A percentile compares a stretch with the other conserved stretches of the same genome.
phyloP scores from a whole-genome alignment of 1,284 basidiomycete genomes.

The Malassezia sympodialis region DNA sequence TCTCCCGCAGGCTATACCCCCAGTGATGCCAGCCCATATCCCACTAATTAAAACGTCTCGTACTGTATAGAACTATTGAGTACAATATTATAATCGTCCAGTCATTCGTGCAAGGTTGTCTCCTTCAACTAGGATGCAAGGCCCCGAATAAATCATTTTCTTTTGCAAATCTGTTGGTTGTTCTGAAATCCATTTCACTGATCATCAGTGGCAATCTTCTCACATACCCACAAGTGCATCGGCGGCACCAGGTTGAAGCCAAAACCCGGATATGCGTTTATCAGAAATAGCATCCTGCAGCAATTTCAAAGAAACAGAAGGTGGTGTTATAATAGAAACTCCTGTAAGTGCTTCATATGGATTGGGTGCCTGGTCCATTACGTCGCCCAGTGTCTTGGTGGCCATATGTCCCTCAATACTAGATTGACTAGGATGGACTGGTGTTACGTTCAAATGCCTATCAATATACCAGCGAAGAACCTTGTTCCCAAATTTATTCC shows the following conservation, averaged over 20 bases:
- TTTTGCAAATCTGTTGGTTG: constrained; percentile 28
- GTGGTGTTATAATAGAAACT: constrained; percentile 42
- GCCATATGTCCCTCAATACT: constrained; percentile 26
- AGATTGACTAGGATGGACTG: constrained; percentile 35
- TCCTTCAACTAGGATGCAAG: constrained; percentile 42
- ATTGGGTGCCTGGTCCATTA: constrained; percentile 12
- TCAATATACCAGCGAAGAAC: constrained; percentile 42
- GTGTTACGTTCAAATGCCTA: constrained; percentile 26
- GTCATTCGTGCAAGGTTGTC: constrained; percentile 30
- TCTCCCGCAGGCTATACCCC: not conserved
- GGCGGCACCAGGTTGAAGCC: constrained; percentile 28
- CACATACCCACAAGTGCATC: constrained; percentile 2
- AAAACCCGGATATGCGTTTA: constrained; percentile 27
- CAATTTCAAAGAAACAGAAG: constrained; percentile 29
- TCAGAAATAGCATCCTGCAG: constrained; percentile 28
- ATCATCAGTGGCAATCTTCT: not conserved
- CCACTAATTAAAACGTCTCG: not conserved
- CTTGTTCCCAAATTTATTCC: constrained; percentile 40
- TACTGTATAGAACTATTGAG: not conserved
- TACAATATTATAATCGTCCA: constrained; percentile 26
- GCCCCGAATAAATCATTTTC: constrained; percentile 35
- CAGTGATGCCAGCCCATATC: not conserved
- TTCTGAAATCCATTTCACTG: constrained; percentile 29
- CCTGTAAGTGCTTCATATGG: constrained; percentile 20
- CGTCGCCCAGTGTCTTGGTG: constrained; percentile 8